These are phyloP conservation scores for Rubroboletus pulcherrimus DNA, from an alignment of 768 basidiomycete species.

Conservation along the genomic window DNA sequence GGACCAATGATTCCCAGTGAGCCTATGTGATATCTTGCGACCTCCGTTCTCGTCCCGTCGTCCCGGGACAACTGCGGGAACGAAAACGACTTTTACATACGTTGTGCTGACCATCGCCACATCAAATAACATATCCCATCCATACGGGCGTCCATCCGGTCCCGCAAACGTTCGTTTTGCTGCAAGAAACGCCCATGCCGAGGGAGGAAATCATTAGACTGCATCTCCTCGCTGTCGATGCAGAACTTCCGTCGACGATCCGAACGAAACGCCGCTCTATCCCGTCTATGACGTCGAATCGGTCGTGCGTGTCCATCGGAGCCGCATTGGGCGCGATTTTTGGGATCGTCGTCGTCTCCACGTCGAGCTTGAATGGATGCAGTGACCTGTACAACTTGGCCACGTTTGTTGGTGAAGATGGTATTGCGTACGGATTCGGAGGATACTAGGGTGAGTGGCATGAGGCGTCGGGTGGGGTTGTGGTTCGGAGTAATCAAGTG, in stretches of 20 bases:
- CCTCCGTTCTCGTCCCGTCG: slow-evolving; percentile 9
- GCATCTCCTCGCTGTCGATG: slow-evolving; percentile 23
- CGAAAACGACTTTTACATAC: too few species aligned
- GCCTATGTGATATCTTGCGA: slow-evolving; percentile 17
- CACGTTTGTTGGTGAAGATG: slow-evolving; percentile 19
- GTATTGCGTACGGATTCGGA: slow-evolving; percentile 16
- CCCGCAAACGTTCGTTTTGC: slow-evolving; percentile 27
- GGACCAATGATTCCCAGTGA: slow-evolving; percentile 17
- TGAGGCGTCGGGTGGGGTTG: not conserved
- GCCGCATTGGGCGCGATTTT: slow-evolving; percentile 18
- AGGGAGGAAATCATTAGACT: slow-evolving; percentile 21
- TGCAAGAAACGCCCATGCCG: slow-evolving; percentile 8
- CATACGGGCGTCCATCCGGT: slow-evolving; percentile 29
- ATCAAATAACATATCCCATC: slow-evolving; percentile 25
- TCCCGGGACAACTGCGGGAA: slow-evolving; percentile 12
- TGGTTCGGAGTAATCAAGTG: not conserved
- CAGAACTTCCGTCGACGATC: slow-evolving; percentile 28
- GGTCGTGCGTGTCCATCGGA: slow-evolving; percentile 21
- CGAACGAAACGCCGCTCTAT: slow-evolving; percentile 30
- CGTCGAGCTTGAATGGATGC: slow-evolving; percentile 8
- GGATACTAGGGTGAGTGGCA: slow-evolving; percentile 20
- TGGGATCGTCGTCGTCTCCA: slow-evolving; percentile 18
- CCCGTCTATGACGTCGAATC: slow-evolving; percentile 29
- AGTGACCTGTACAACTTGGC: slow-evolving; percentile 26
- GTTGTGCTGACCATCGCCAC: slow-evolving; percentile 9